These are phyloP conservation scores for Aspergillus ibericus DNA, from an alignment of 2,329 filamentous ascomycete genomes.

Conservation along the genomic window DNA sequence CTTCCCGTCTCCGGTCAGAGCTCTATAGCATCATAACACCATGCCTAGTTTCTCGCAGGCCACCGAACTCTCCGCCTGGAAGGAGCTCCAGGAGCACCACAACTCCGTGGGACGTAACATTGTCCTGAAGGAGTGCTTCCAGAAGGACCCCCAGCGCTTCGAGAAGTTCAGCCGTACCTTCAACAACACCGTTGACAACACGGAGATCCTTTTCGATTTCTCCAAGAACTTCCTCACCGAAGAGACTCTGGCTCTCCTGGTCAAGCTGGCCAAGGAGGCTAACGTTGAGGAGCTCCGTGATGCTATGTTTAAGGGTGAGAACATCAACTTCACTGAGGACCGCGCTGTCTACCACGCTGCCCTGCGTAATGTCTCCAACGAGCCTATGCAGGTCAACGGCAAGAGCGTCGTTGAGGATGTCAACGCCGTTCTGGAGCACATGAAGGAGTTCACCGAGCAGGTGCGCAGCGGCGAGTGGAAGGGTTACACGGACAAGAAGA, in stretches of 20 bases:
- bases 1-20: background rate
- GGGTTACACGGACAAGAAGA: conserved; percentile 94
- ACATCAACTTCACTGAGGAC: conserved; percentile 99
- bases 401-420: conserved; percentile 92
- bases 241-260: conserved; percentile 81
- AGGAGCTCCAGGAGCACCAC: conserved; percentile 87
- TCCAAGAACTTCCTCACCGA: conserved; percentile 98
- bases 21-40: conserved; percentile 22
- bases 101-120: conserved; percentile 83
- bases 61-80: conserved; percentile 82
- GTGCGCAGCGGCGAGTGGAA: conserved; percentile 95
- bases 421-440: conserved; percentile 88
- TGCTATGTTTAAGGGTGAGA: conserved; percentile 94
- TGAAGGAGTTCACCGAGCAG: conserved; percentile 97
- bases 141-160: conserved; percentile 84
- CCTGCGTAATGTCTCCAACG: conserved; percentile 83
- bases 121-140: conserved; percentile 89
- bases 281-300: conserved; percentile 90
- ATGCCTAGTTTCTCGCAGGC: conserved; percentile 63
- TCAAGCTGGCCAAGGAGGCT: conserved; percentile 89
- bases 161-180: conserved; percentile 87
- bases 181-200: conserved; percentile 71
- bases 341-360: conserved; percentile 95
- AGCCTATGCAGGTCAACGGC: conserved; percentile 81
- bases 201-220: conserved; percentile 95